Evolutionary conservation across 202 grass and related monocot genomes (phyloP).

Genomic region (Setaria viridis): DNA sequence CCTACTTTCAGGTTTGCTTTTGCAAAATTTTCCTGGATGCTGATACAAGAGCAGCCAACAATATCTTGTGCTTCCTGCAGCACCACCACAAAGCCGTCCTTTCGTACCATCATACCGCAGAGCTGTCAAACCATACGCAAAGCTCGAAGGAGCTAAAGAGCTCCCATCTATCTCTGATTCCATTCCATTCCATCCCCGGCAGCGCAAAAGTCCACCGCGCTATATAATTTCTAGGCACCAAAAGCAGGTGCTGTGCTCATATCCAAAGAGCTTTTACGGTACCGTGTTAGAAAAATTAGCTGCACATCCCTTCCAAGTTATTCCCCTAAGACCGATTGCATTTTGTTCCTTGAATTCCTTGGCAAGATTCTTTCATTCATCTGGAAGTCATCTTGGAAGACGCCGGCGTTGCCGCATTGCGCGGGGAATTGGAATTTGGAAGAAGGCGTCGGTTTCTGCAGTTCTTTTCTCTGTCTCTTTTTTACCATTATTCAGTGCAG

Average conservation of each 20-base stretch:
- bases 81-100: conserved; percentile 55
- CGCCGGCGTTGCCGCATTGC: conserved; percentile 4
- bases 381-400: conserved; percentile 54
- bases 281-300: conserved; percentile 36
- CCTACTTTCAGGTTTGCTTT: conserved; percentile 27
- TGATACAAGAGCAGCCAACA: conserved; percentile 46
- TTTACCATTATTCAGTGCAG: conserved; percentile 40
- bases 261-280: conserved; percentile 25
- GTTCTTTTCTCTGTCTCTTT: conserved; percentile 34
- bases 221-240: conserved; percentile 31
- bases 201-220: conserved; percentile 56
- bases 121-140: conserved; percentile 55
- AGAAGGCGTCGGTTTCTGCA: conserved; percentile 13
- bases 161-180: conserved; percentile 37
- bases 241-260: conserved; percentile 50
- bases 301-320: conserved; percentile 53
- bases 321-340: conserved; percentile 35
- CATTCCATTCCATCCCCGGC: conserved; percentile 51
- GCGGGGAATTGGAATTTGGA: conserved; percentile 26
- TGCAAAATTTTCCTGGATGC: conserved; percentile 34
- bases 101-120: conserved; percentile 53
- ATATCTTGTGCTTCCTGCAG: conserved; percentile 61
- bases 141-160: conserved; percentile 55
- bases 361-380: conserved; percentile 68
- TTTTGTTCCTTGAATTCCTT: conserved; percentile 43